Evolutionary conservation across 495 filamentous ascomycete genomes (phyloP), one percentile per base, ranked within the genome.

Genomic region (Trichocladium uniseriatum): DNA sequence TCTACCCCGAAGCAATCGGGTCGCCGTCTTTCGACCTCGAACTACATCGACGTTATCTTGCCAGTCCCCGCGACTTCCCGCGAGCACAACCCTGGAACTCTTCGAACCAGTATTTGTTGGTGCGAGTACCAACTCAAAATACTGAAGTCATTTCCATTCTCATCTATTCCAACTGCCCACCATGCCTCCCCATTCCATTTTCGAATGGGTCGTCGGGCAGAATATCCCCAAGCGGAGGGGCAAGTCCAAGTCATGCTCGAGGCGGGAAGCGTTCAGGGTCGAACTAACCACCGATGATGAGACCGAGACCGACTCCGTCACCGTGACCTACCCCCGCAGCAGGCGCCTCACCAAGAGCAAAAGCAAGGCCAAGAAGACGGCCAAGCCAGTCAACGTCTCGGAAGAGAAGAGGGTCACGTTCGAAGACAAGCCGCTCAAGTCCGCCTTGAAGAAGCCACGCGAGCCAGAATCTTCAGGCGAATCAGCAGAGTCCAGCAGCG

Each of bases 131-230:
- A 27, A n/a, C n/a, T n/a, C n/a, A n/a, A n/a, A n/a, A n/a, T n/a
- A n/a, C n/a, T n/a, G n/a, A n/a, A n/a, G n/a, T n/a, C n/a, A n/a
- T n/a, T n/a, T n/a, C n/a, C n/a, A n/a, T n/a, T n/a, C 24, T 27
- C 8, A 8, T 27, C 24, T 8, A 3, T 27, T 14, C 14, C 13
- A 14, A 24, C 13, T 22, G 22, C 38, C 3, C 16, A 45, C 42
- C 22, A 64, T 64, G 62, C 54, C 62, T 39, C 60, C 60, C 21
- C 45, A 58, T 27, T 60, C 61, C 7, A 21, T 63, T 19, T 37
- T 49, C 8, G 69, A 74, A 53, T 74, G 70, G 70, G 56, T 71
- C 43, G 44, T 69, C 1, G 69, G 69, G 27, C 63, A 62, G 34
- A 70, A 69, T 20, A 28, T 67, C 27, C 36, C 48, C 5, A 49